Evolutionary conservation across 2,329 filamentous ascomycete genomes (phyloP).

Genomic region (Madurella fahalii): DNA sequence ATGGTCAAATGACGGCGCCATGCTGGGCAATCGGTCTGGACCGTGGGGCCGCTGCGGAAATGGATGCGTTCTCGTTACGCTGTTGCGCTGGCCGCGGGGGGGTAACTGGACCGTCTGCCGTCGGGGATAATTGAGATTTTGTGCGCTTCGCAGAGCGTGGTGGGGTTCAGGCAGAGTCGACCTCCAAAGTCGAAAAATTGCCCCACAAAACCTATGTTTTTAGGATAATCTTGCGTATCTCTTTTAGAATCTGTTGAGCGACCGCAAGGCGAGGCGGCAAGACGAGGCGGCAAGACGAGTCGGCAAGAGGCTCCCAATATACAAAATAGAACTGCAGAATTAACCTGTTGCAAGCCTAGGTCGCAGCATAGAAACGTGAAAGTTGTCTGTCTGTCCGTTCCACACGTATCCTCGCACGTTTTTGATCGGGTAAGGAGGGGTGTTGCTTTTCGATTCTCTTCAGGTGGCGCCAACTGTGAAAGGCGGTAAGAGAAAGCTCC

Average conservation of each 20-base stretch:
- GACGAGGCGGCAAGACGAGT: not conserved
- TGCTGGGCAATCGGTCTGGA: conserved; percentile 48
- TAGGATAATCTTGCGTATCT: not conserved
- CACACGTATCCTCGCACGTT: too few species aligned
- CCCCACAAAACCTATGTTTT: not conserved
- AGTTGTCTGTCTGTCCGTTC: too few species aligned
- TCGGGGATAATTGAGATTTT: conserved; percentile 28
- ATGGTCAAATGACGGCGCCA: conserved; percentile 92
- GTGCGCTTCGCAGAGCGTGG: conserved; percentile 27
- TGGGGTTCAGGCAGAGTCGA: conserved; percentile 24
- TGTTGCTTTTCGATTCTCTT: not conserved
- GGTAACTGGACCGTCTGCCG: conserved; percentile 16
- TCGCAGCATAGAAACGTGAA: too few species aligned
- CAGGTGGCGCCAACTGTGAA: conserved; percentile 15
- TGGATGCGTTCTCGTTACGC: conserved; percentile 14
- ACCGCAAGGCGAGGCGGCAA: not conserved
- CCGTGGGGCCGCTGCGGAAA: conserved; percentile 10
- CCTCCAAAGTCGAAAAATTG: conserved; percentile 6
- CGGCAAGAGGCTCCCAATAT: too few species aligned
- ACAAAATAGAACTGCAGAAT: too few species aligned
- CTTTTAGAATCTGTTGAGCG: not conserved
- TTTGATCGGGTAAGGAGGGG: conserved; percentile 3
- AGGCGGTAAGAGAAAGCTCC: conserved; percentile 27
- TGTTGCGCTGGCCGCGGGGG: conserved; percentile 22
- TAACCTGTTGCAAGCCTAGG: too few species aligned